Conservation (phyloP, 2,329 filamentous ascomycete species). For the Drechslerella stenobrocha region DNA sequence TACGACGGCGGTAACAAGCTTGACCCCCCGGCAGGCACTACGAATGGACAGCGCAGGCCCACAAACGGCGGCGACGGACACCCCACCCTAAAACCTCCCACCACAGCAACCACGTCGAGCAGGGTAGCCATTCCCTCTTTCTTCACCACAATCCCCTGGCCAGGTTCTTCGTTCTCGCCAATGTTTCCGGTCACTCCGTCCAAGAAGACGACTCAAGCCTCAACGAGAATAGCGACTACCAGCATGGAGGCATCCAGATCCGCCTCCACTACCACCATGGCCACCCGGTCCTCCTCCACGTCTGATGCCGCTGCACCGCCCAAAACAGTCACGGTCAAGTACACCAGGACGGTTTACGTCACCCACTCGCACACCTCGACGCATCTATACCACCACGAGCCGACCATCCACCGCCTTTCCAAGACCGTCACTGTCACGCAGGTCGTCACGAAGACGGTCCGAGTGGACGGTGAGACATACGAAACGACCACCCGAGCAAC, state of each 20-base stretch:
- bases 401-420: neutral
- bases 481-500: neutral
- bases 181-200: neutral
- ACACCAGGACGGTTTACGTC: constrained; percentile 10
- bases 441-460: constrained; percentile 9
- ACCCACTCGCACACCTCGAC: neutral
- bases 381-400: no score
- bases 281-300: neutral
- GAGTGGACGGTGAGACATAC: neutral
- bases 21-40: neutral
- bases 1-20: constrained; percentile 16
- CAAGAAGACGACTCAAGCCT: neutral
- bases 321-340: neutral
- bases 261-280: constrained; percentile 8
- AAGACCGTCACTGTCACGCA: constrained; percentile 13
- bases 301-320: neutral
- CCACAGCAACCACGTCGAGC: neutral
- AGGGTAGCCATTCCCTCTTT: constrained; percentile 10
- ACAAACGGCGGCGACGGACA: neutral
- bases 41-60: neutral
- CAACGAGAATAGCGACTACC: constrained; percentile 5
- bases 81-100: neutral
- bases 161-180: neutral
- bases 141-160: constrained; percentile 36
- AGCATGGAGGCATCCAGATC: neutral